Base-by-base conservation (phyloP, 805 yeast genomes). In the Lachancea mirantina region DNA sequence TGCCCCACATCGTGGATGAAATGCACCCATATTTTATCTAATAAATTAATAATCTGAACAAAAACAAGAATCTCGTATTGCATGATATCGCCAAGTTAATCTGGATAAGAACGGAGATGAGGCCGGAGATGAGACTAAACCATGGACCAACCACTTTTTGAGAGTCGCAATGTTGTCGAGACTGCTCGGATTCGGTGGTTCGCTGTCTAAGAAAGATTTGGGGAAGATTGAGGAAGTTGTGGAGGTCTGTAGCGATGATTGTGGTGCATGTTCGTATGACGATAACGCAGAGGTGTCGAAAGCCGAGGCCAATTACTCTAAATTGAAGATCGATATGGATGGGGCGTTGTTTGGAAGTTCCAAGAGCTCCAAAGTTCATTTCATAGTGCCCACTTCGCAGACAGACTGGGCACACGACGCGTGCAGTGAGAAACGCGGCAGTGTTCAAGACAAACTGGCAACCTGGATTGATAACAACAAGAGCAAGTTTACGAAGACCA, bases 331-430 rank as follows among this genome's bases (percentile, higher is more conserved):
- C 28, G 61, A 57, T 30, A 43, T 46, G 35, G 64, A 47, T 14
- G 49, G 43, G 15, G 69, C 70, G 5, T 62, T 87, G 18, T 85
- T 82, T 74, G 78, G 80, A 38, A 67, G 88, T 5, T 76, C 94
- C 0, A 70, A 69, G 41, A 76, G 82, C 1, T 76, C 75, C 26
- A 78, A 76, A 3, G 50, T 80, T 15, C 96, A 88, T 45, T 62
- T 85, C 14, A 59, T 89, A 20, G 77, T 88, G 0, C 81, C 95
- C 2, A 87, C 96, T 0, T 94, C 92, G 8, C 76, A 77, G 44
- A 52, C 72, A 0, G 94, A 89, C 57, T 89, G 98, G 98, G 63
- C 60, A 10, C 89, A 74, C 40, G 82, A 82, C 49, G 84, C 95
- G 2, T 64, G 68, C 6, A 28, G 16, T 13, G 62, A 55, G 19